Percentiles rank a stretch among this genome's conserved stretches.
These are phyloP conservation scores for Aspergillus pseudoterreus DNA, from an alignment of 2,329 filamentous ascomycete species.

Conservation along the genomic window DNA sequence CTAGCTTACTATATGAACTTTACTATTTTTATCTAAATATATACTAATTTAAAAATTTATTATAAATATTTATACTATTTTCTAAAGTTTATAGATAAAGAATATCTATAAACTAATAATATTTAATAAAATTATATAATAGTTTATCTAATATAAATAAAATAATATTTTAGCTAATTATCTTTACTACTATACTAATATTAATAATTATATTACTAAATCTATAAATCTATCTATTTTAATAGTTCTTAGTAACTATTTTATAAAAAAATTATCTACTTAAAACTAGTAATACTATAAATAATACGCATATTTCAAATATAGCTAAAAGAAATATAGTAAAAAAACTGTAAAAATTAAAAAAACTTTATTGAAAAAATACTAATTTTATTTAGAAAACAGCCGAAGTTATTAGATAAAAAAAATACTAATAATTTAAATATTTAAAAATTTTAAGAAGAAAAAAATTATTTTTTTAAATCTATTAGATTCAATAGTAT, in stretches of 20 bases:
- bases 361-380: background rate
- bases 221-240: background rate
- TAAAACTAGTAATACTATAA: background rate
- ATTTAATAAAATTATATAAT: too few relatives aligned
- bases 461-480: too few relatives aligned
- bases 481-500: too few relatives aligned
- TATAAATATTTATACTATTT: background rate
- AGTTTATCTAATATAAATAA: background rate
- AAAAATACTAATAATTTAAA: background rate
- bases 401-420: background rate
- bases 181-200: background rate
- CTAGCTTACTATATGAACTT: background rate
- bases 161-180: background rate
- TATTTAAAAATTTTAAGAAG: background rate
- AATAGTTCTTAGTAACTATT: background rate
- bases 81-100: too few relatives aligned
- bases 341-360: background rate
- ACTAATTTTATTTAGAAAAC: background rate
- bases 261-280: background rate
- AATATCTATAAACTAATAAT: too few relatives aligned
- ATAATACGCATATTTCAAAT: background rate
- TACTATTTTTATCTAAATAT: background rate
- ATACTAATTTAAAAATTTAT: background rate
- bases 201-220: background rate
- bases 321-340: background rate